phyloP scores from a whole-genome alignment of 2,329 filamentous ascomycete genomes.

The Rhynchosporium graminicola region DNA sequence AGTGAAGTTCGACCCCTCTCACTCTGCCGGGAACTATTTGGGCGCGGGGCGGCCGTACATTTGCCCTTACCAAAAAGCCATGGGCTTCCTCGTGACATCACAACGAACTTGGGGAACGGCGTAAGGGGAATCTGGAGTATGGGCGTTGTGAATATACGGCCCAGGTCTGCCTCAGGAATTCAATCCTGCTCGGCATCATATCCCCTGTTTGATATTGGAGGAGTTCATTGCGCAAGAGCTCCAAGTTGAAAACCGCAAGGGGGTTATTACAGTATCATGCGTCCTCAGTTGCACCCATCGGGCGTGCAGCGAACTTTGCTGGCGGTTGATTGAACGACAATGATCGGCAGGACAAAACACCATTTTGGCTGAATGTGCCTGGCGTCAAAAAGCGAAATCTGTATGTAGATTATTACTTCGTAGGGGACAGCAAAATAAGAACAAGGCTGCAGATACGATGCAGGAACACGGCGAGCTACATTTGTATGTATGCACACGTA shows the following conservation, averaged over 20 bases:
- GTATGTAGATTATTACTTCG: neutral
- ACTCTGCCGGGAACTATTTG: neutral
- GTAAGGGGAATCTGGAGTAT: constrained; percentile 18
- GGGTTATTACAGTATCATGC: constrained; percentile 13
- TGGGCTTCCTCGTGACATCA: neutral
- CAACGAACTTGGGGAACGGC: constrained; percentile 1
- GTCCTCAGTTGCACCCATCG: constrained; percentile 7
- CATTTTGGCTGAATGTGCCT: constrained; percentile 21
- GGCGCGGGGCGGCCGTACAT: neutral
- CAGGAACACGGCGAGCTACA: neutral
- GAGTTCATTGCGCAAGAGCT: constrained; percentile 22
- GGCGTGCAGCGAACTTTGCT: constrained; percentile 2
- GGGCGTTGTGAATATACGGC: constrained; percentile 30
- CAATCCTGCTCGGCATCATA: neutral
- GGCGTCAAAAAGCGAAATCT: neutral
- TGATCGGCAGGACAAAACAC: constrained; percentile 26
- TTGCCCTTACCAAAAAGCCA: neutral
- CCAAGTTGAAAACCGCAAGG: constrained; percentile 20
- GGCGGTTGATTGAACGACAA: constrained; percentile 22
- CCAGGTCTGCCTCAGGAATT: constrained; percentile 28
- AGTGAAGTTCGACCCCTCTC: constrained; percentile 48
- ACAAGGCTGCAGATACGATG: constrained; percentile 6
- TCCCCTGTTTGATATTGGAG: constrained; percentile 20
- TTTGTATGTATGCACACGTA: neutral
- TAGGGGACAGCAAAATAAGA: constrained; percentile 1